Evolutionary conservation across 2,329 filamentous ascomycete species (phyloP), one percentile per base, ranked within the genome.

Genomic region (Chrysosporium keratinophilum): DNA sequence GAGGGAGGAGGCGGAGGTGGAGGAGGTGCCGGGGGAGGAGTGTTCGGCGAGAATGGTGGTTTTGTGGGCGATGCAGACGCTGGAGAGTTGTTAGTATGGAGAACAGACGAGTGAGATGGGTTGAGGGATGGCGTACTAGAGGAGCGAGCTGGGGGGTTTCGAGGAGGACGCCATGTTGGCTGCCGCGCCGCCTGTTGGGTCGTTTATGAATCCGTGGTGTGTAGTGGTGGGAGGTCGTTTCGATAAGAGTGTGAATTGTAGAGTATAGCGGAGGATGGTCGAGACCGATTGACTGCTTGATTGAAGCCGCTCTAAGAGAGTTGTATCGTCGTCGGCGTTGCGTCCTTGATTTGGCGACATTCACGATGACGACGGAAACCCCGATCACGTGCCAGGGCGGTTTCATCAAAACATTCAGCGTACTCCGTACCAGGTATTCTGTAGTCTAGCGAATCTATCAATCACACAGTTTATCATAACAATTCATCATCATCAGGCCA

Each of bases 41-140:
- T 94, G 91, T 74, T 98, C 93, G 65, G 87, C 76, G 57, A 98
- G 83, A 72, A 98, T 95, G 44, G 90, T 97, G 53, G 82, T 87
- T 66, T 93, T 85, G 74, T 97, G 84, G 49, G 93, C 89, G 71
- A 98, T 93, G 75, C 93, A 97, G 62, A 88, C 84, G 74, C 89
- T 95, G 64, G 9, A 4, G 41, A 15, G 47, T 12, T 4, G 45
- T 50, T 40, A 28, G 44, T 19, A 48, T 19, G 23, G 28, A 11
- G n/a, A 12, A 39, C 17, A n/a, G 10, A n/a, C 12, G 34, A 40
- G 15, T 2, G 31, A 14, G 28, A 10, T 34, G 17, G 20, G 28
- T 54, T 2, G 11, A n/a, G n/a, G 9, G 28, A 19, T 5, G 15
- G 31, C 15, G 72, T 76, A 88, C 85, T 88, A 88, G 67, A 88